These are phyloP conservation scores for Xylaria polymorpha DNA, from an alignment of 2,329 filamentous ascomycete species.

Conservation along the genomic window DNA sequence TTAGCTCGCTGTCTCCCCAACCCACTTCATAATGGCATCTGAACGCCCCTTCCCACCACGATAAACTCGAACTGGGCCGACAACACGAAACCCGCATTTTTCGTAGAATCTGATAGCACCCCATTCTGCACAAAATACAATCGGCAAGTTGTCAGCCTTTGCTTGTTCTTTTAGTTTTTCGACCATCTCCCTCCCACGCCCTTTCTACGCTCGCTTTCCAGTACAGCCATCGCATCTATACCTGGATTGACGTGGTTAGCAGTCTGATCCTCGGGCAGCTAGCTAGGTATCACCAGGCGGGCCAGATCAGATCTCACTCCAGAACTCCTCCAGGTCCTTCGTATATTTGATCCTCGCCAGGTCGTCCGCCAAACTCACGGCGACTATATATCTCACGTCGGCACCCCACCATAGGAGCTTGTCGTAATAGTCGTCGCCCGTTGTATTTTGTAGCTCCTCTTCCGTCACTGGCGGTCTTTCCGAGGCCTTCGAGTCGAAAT, in stretches of 20 bases:
- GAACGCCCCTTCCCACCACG: not conserved
- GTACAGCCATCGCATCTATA: not conserved
- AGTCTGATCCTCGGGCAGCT: not conserved
- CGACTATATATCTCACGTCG: not conserved
- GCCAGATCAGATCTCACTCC: not conserved
- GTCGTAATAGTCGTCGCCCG: not conserved
- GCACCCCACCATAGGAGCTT: conserved; percentile 10
- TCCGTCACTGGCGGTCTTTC: not conserved
- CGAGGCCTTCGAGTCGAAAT: not conserved
- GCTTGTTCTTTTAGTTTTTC: not conserved
- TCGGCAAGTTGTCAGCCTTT: not conserved
- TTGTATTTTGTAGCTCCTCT: conserved; percentile 1
- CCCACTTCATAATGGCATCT: conserved; percentile 8
- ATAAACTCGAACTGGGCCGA: not conserved
- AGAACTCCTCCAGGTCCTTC: not conserved
- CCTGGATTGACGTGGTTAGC: not conserved
- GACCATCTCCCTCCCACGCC: not conserved
- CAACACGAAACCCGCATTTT: not conserved
- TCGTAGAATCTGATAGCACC: not conserved
- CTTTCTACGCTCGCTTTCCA: not conserved
- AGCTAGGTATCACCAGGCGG: not conserved
- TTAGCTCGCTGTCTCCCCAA: not conserved
- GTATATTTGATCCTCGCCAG: not conserved
- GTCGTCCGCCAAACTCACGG: not conserved
- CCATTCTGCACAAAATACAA: not conserved